Evolutionary conservation across 139 green algal genomes (phyloP), one percentile per base, ranked within the genome.

Genomic region (Prasinococcaceae sp.): DNA sequence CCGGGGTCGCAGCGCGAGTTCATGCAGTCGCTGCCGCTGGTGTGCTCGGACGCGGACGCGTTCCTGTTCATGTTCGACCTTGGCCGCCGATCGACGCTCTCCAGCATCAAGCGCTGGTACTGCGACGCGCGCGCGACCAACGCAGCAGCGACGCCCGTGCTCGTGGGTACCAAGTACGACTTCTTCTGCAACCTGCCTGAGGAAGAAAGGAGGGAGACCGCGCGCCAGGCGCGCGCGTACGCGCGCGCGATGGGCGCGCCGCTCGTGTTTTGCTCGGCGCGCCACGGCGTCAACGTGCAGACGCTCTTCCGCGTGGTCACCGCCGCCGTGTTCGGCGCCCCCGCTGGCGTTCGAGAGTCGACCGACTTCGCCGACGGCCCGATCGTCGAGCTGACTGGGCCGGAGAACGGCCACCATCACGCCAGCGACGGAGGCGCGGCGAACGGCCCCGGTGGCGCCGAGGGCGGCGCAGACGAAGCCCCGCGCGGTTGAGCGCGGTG

Each of bases 41-140:
- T 50, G 20, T 50, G 43, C 43, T 30, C 27, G 20, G 43, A 50
- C 25, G 43, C 43, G 19, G 43, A 20, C 24, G 43, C 43, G 43
- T 22, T 50, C 20, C 20, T 50, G 6, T 26, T 50, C 43, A 32
- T 50, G 22, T 50, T 50, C 22, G 43, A 50, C 43, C 43, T 50
- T 22, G 20, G 20, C 5, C 43, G 43, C 20, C 43, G 22, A 20
- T 50, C 43, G 20, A 50, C 43, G 1, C 43, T 50, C 43, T 17
- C 16, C 43, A 50, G 23, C 20, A 8, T 39, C 32, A 39, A n/a
- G 32, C 9, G 9, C 9, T 39, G 32, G 32, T 10, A 39, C 32
- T 39, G 32, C 32, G 32, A 10, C 9, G 32, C 10, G 32, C 10
- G 32, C 10, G 32, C 32, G 32, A 8, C 9, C n/a, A n/a, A n/a